These are phyloP conservation scores for Candida railenensis DNA, from an alignment of 805 yeast species.

Conservation along the genomic window DNA sequence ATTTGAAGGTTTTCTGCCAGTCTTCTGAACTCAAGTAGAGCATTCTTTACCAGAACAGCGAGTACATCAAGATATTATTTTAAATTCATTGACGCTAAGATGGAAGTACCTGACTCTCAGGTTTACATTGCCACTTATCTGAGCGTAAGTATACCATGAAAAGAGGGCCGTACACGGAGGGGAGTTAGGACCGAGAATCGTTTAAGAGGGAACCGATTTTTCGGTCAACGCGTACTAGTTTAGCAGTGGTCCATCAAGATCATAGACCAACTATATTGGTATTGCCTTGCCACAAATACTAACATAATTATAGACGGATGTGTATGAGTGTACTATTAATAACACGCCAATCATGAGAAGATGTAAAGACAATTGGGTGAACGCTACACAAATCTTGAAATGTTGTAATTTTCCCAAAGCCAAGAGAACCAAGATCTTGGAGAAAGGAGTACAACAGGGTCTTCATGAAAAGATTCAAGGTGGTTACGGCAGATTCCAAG, in stretches of 20 bases:
- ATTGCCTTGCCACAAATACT: neutral
- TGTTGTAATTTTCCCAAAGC: slow-evolving; percentile 95
- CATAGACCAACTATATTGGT: too few relatives aligned
- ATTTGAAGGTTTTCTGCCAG: neutral
- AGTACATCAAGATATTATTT: neutral
- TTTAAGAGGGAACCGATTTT: neutral
- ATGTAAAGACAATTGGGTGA: slow-evolving; percentile 90
- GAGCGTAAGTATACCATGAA: slow-evolving; percentile 33
- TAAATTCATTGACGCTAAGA: neutral
- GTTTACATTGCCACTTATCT: slow-evolving; percentile 48
- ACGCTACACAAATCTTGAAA: slow-evolving; percentile 92
- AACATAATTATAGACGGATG: slow-evolving; percentile 41
- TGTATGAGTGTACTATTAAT: slow-evolving; percentile 69
- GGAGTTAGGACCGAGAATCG: too few relatives aligned
- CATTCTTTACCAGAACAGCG: neutral
- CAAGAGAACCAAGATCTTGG: slow-evolving; percentile 86
- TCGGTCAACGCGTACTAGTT: neutral
- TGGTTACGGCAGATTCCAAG: slow-evolving; percentile 95
- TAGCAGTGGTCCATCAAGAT: too few relatives aligned
- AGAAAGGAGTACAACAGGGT: slow-evolving; percentile 89
- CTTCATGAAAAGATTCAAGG: slow-evolving; percentile 93
- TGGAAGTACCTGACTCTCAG: slow-evolving; percentile 22
- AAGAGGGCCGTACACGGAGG: neutral
- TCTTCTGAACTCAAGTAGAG: too few relatives aligned
- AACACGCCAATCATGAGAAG: slow-evolving; percentile 87